Evolutionary conservation across 495 filamentous ascomycete genomes (phyloP), one percentile per base, ranked within the genome.

Genomic region (Talaromyces thailandensis): DNA sequence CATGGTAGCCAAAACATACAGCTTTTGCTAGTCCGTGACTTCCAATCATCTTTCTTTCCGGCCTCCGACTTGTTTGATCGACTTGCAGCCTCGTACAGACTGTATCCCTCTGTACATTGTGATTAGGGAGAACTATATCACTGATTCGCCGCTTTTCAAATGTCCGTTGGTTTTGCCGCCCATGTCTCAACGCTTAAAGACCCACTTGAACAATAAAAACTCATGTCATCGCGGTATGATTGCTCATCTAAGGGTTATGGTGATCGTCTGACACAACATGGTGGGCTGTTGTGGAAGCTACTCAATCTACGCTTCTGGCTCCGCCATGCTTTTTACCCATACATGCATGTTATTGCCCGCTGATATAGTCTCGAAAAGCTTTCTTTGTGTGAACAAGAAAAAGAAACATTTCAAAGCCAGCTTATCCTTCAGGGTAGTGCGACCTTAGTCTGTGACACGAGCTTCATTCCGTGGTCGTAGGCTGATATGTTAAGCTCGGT

Each of bases 1-100:
- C 3, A n/a, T 16, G 32, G 56, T 14, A 35, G 18, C 29, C 28
- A 35, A 58, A 58, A 59, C 57, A 59, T 26, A 28, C 50, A 53
- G 12, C 24, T 24, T 9, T 48, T 45, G 23, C 57, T 26, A 4
- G 21, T 45, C 14, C 25, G 9, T 40, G 32, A 59, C 57, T n/a
- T n/a, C 57, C 57, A 59, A 59, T 59, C 37, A 59, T 48, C 24
- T 45, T 26, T n/a, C 21, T 28, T 59, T 24, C 59, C 59, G 43
- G 25, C 24, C 50, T 61, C 59, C 40, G 59, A 31, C 55, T 29
- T 51, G 59, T 61, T 61, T 61, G 59, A 37, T 61, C 40, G 26
- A 51, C 43, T 51, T 61, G 37, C 26, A 51, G 26, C 43, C 43
- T 48, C 43, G 43, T 48, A 48, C n/a, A 48, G 16, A 48, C 18